Conservation (phyloP, 192 early-diverging fungal genomes). For the Obelidium mucronatum region DNA sequence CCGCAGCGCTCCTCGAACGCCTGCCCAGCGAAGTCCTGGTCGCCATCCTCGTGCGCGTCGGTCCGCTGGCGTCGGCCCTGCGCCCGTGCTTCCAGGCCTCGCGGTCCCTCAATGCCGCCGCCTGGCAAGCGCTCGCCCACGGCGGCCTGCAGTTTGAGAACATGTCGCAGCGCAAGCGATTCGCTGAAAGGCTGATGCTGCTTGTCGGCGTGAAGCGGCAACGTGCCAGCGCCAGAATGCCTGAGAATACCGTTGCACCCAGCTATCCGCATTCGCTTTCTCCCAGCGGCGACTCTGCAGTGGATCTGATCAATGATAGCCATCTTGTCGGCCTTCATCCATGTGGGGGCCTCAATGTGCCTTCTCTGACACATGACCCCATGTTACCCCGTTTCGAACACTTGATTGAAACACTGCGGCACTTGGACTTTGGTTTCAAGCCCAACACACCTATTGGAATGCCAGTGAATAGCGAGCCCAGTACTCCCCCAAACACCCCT, state of each 20-base stretch:
- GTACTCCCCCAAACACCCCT: conserved; percentile 3
- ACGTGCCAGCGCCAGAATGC: background rate
- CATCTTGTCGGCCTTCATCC: background rate
- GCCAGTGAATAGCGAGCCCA: background rate
- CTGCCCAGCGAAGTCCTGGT: background rate
- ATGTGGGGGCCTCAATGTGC: background rate
- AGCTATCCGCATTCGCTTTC: background rate
- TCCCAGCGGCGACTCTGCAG: background rate
- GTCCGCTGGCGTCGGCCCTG: background rate
- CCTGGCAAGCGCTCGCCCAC: conserved; percentile 1
- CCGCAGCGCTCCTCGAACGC: background rate
- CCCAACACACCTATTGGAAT: conserved; percentile 10
- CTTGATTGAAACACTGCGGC: background rate
- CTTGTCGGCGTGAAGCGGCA: background rate
- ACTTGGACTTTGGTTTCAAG: background rate
- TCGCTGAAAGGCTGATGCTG: background rate
- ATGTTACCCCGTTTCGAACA: background rate
- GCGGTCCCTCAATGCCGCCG: background rate
- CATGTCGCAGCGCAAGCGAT: background rate
- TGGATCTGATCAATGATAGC: background rate
- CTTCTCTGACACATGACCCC: background rate
- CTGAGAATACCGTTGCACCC: background rate
- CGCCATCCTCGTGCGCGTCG: background rate
- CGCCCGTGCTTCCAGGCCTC: background rate
- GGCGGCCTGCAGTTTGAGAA: background rate